Conservation (phyloP, 495 filamentous ascomycete genomes). For the Trichoderma parareesei region DNA sequence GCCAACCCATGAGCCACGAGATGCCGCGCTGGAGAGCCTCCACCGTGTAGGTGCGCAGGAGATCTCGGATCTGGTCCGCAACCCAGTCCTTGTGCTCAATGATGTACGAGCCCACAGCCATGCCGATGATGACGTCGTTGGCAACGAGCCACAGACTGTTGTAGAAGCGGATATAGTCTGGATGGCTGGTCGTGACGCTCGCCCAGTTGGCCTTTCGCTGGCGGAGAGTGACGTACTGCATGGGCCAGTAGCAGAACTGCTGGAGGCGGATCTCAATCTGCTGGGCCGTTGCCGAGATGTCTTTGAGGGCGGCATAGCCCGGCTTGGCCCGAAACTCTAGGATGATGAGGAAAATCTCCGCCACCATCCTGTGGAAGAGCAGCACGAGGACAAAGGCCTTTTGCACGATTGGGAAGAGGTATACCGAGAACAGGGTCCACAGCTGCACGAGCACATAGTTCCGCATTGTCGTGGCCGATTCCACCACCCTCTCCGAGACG, state of each 20-base stretch:
- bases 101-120: constrained; percentile 91
- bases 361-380: constrained; percentile 70
- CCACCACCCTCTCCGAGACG: constrained; percentile 90
- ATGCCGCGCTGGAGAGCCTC: constrained; percentile 85
- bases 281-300: constrained; percentile 95
- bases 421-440: constrained; percentile 63
- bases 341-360: constrained; percentile 69
- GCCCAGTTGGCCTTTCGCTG: constrained; percentile 89
- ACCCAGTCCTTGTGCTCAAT: constrained; percentile 89
- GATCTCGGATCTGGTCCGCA: constrained; percentile 67
- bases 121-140: constrained; percentile 98
- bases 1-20: constrained; percentile 91
- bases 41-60: constrained; percentile 77
- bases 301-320: constrained; percentile 78
- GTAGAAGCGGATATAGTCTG: constrained; percentile 98
- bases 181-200: constrained; percentile 88
- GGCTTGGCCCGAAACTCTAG: constrained; percentile 83
- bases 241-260: constrained; percentile 98
- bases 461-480: constrained; percentile 80
- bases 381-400: constrained; percentile 66
- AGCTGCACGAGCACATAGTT: constrained; percentile 61
- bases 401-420: constrained; percentile 71
- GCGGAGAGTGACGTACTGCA: constrained; percentile 87
- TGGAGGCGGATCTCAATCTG: constrained; percentile 96
- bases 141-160: constrained; percentile 98